Evolutionary conservation across 345 rosid species (phyloP), one percentile per base, ranked within the genome.

Genomic region (Citrus maxima): DNA sequence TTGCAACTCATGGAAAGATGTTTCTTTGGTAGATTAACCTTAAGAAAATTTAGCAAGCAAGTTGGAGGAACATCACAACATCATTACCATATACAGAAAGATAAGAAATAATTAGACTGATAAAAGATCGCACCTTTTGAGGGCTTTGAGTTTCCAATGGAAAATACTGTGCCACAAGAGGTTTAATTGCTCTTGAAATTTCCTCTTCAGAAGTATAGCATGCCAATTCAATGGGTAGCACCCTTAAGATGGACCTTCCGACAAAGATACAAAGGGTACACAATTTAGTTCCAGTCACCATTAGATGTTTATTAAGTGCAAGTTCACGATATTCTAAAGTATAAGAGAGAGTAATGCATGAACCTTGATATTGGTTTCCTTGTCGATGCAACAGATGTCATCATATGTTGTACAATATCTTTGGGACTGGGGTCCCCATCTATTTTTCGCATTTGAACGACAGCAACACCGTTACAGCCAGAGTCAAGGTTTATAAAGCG

Each of bases 191-290:
- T 82, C 78, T 92, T 63, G 93, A 84, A 84, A 96, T 93, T 77
- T 96, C 98, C 84, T 94, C 98, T 83, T 93, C 99, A 24, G 98
- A 94, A 79, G 97, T 84, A 88, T 96, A 96, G 90, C 99, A 96
- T 34, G 99, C 71, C 62, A 86, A 91, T 89, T 96, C 98, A 84
- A 96, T 73, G 24, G 98, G 99, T 72, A 96, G 63, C 75, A 96
- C 84, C 87, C 99, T 94, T 79, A 94, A 84, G 70, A 96, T 89
- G 84, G 93, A 94, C 92, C 99, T 95, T 79, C 7, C 66, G 3
- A 55, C 34, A 8, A 7, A 5, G 69, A 38, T 27, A 40, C 7
- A 19, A 58, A 25, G 54, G 35, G 25, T n/a, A 30, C 7, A 61
- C 58, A 59, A 63, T 64, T 85, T 25, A 77, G 46, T 32, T 40